These are phyloP conservation scores for Colletotrichum gloeosporioides DNA, from an alignment of 2,329 filamentous ascomycete species.

Conservation along the genomic window DNA sequence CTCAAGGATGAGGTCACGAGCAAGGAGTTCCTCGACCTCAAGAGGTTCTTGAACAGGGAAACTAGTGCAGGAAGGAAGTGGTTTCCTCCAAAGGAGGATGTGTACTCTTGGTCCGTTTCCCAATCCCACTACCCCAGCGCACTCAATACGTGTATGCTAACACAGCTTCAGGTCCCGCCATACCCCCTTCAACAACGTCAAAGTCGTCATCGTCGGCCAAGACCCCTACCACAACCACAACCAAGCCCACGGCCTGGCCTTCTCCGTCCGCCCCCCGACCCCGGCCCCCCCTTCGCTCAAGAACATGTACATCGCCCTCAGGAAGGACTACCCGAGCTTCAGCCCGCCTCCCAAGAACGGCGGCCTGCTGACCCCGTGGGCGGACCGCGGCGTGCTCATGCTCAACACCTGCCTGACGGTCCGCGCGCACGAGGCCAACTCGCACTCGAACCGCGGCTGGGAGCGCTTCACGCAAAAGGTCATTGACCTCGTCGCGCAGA, in stretches of 20 bases:
- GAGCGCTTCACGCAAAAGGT: slow-evolving; percentile 91
- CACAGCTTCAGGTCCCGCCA: slow-evolving; percentile 78
- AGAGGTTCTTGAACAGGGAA: slow-evolving; percentile 85
- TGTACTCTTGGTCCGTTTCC: slow-evolving; percentile 86
- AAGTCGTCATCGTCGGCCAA: slow-evolving; percentile 92
- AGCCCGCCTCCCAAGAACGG: slow-evolving; percentile 75
- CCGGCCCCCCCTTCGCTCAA: slow-evolving; percentile 86
- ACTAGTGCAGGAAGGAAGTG: slow-evolving; percentile 75
- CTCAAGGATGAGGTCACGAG: slow-evolving; percentile 85
- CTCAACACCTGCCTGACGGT: slow-evolving; percentile 96
- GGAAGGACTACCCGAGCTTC: slow-evolving; percentile 88
- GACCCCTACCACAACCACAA: slow-evolving; percentile 97
- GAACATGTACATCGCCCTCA: slow-evolving; percentile 91
- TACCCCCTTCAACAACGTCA: slow-evolving; percentile 87
- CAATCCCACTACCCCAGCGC: background rate
- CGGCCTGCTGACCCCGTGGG: slow-evolving; percentile 91
- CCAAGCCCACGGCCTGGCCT: slow-evolving; percentile 95
- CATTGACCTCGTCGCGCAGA: slow-evolving; percentile 84
- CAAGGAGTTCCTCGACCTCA: slow-evolving; percentile 84
- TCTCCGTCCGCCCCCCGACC: slow-evolving; percentile 91
- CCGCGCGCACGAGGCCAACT: slow-evolving; percentile 85
- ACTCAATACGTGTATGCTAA: slow-evolving; percentile 21
- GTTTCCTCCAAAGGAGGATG: slow-evolving; percentile 86
- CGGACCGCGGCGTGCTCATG: slow-evolving; percentile 88
- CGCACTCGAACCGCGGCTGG: slow-evolving; percentile 87